A percentile compares a stretch with the other conserved stretches of the same genome.
phyloP scores from a whole-genome alignment of 1,284 basidiomycete genomes.

The Flammula alnicola region DNA sequence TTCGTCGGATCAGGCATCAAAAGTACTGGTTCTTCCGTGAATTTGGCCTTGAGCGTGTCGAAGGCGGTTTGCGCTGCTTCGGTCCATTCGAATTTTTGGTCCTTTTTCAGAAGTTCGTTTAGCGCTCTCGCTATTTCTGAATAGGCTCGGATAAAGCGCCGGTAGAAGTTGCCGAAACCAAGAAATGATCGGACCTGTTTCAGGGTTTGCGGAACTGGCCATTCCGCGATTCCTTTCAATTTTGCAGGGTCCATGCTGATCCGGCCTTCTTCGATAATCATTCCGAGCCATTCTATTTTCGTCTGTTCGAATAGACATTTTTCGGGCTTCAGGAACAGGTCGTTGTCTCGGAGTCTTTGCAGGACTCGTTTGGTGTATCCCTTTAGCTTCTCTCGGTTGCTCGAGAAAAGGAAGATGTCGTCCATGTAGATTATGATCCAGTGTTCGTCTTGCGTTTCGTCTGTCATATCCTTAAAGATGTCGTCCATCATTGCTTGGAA shows the following conservation, averaged over 20 bases:
- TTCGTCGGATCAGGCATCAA: conserved; percentile 21
- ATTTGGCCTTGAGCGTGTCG: conserved; percentile 27
- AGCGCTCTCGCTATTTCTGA: conserved; percentile 23
- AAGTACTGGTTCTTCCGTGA: conserved; percentile 26
- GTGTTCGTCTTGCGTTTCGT: too few relatives aligned
- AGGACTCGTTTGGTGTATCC: background rate
- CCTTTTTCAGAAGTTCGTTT: conserved; percentile 20
- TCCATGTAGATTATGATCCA: conserved; percentile 18
- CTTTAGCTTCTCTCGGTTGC: background rate
- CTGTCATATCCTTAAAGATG: background rate
- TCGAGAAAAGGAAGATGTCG: background rate
- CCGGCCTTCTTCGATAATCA: conserved; percentile 19
- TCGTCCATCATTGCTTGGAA: conserved; percentile 26
- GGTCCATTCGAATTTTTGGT: conserved; percentile 16
- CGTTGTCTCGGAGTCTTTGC: background rate
- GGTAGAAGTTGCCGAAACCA: conserved; percentile 40
- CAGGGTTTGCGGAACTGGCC: conserved; percentile 25
- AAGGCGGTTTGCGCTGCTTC: conserved; percentile 19
- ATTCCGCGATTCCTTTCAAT: conserved; percentile 21
- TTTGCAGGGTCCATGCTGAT: conserved; percentile 25
- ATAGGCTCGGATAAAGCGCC: conserved; percentile 42
- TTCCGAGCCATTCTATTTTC: conserved; percentile 28
- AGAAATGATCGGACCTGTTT: conserved; percentile 33
- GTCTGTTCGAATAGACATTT: conserved; percentile 26
- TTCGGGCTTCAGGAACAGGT: conserved; percentile 22